phyloP scores from a whole-genome alignment of 2,329 filamentous ascomycete genomes.

The Atkinsonella texensis region DNA sequence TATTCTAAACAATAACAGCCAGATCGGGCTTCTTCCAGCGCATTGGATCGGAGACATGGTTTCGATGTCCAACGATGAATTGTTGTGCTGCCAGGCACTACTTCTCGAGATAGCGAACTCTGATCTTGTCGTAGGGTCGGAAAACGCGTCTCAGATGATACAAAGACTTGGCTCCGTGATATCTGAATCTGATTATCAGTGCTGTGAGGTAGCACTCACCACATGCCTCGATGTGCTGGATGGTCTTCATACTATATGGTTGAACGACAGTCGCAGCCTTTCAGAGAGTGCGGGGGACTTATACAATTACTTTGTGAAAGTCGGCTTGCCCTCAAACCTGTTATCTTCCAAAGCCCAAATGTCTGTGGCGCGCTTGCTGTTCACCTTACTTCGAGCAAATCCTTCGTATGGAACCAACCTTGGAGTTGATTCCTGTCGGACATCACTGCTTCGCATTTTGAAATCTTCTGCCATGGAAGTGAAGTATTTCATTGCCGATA shows the following conservation, averaged over 20 bases:
- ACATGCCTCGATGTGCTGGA: conserved; percentile 57
- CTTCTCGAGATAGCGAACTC: conserved; percentile 41
- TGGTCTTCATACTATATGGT: conserved; percentile 52
- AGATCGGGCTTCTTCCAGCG: conserved; percentile 37
- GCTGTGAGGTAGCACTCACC: conserved; percentile 61
- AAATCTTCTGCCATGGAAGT: conserved; percentile 53
- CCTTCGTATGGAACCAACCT: conserved; percentile 53
- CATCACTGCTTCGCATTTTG: conserved; percentile 64
- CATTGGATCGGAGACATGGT: conserved; percentile 38
- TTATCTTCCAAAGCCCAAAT: conserved; percentile 60
- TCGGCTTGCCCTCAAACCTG: conserved; percentile 52
- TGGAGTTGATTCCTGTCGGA: conserved; percentile 47
- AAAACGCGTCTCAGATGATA: conserved; percentile 35
- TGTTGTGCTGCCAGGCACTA: conserved; percentile 38
- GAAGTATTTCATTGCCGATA: conserved; percentile 62
- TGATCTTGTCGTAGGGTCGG: conserved; percentile 36
- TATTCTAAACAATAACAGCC: conserved; percentile 29
- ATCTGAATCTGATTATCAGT: conserved; percentile 47
- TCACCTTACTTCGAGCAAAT: conserved; percentile 54
- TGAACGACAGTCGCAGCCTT: conserved; percentile 44
- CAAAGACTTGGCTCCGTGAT: conserved; percentile 40
- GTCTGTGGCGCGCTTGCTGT: conserved; percentile 54
- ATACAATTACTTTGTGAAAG: conserved; percentile 65
- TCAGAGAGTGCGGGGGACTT: conserved; percentile 59
- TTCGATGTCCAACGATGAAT: conserved; percentile 36